Evolutionary conservation across 805 yeast species (phyloP).

Genomic region (Suhomyces kilbournensis): DNA sequence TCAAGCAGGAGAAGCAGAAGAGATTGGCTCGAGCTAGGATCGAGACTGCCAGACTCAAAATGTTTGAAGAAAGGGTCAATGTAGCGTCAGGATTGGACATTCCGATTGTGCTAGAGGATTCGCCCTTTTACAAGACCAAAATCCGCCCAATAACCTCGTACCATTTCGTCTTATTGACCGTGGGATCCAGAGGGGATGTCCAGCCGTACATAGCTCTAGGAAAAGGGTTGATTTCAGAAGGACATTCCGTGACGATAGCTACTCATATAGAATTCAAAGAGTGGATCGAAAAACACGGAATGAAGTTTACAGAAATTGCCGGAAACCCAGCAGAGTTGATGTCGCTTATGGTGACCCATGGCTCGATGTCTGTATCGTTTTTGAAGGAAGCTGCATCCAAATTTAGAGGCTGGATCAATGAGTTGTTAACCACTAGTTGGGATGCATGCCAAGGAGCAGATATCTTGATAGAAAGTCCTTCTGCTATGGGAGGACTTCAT

Average conservation of each 20-base stretch:
- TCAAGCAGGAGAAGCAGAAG: constrained; percentile 3
- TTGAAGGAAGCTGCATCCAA: constrained; percentile 77
- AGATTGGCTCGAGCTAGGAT: constrained; percentile 23
- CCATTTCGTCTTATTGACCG: constrained; percentile 71
- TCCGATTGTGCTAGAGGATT: constrained; percentile 67
- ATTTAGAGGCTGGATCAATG: constrained; percentile 81
- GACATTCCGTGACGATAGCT: constrained; percentile 80
- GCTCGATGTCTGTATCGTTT: constrained; percentile 78
- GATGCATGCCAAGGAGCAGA: constrained; percentile 81
- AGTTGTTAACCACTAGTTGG: constrained; percentile 75
- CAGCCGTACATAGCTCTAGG: constrained; percentile 95
- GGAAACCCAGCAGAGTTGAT: constrained; percentile 92
- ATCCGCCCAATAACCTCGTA: constrained; percentile 53
- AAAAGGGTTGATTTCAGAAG: constrained; percentile 71
- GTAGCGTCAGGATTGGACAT: constrained; percentile 60
- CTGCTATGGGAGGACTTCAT: constrained; percentile 93
- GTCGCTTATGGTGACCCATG: constrained; percentile 90
- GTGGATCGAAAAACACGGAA: constrained; percentile 68
- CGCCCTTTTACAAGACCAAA: constrained; percentile 50
- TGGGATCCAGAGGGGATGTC: constrained; percentile 95
- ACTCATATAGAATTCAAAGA: constrained; percentile 79
- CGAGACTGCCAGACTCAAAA: constrained; percentile 58
- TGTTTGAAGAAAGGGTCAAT: constrained; percentile 65
- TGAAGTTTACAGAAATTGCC: constrained; percentile 72
- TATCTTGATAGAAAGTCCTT: constrained; percentile 89